Percentiles rank a stretch among this genome's conserved stretches.
Evolutionary conservation across 345 rosid species (phyloP).

Genomic region (Limnanthes douglasii): DNA sequence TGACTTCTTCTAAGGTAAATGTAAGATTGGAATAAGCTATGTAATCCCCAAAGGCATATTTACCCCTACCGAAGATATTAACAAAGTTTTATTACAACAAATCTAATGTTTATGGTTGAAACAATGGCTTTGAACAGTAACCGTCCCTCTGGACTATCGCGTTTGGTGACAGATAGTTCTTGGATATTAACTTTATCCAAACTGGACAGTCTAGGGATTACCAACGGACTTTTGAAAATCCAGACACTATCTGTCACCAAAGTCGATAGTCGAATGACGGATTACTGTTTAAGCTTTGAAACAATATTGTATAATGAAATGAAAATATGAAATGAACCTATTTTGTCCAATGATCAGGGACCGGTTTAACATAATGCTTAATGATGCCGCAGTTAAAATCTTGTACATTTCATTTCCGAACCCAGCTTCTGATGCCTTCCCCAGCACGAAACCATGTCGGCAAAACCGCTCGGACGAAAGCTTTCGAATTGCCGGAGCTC

Average conservation of each 20-base stretch:
- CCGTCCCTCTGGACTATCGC: too few relatives aligned
- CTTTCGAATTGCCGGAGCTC: constrained; percentile 50
- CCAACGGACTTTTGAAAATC: too few relatives aligned
- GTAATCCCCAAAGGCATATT: constrained; percentile 87
- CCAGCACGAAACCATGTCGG: constrained; percentile 70
- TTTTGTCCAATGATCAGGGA: constrained; percentile 96
- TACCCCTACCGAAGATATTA: constrained; percentile 38
- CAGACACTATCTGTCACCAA: too few relatives aligned
- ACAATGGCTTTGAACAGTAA: too few relatives aligned
- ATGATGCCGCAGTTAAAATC: constrained; percentile 81
- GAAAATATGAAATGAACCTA: constrained; percentile 99
- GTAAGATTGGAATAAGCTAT: constrained; percentile 62
- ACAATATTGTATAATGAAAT: too few relatives aligned
- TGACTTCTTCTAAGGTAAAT: constrained; percentile 67
- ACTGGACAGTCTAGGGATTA: too few relatives aligned
- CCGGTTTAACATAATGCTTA: constrained; percentile 82
- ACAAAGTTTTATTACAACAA: too few relatives aligned
- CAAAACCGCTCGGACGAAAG: constrained; percentile 77
- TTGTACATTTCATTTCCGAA: constrained; percentile 97
- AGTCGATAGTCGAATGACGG: too few relatives aligned
- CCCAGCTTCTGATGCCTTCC: constrained; percentile 94
- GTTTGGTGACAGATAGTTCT: too few relatives aligned
- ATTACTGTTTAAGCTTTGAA: too few relatives aligned
- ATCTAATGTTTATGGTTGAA: too few relatives aligned
- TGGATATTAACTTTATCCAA: too few relatives aligned